Evolutionary conservation across 1,284 basidiomycete genomes (phyloP), one percentile per base, ranked within the genome.

Genomic region (Austropuccinia psidii): DNA sequence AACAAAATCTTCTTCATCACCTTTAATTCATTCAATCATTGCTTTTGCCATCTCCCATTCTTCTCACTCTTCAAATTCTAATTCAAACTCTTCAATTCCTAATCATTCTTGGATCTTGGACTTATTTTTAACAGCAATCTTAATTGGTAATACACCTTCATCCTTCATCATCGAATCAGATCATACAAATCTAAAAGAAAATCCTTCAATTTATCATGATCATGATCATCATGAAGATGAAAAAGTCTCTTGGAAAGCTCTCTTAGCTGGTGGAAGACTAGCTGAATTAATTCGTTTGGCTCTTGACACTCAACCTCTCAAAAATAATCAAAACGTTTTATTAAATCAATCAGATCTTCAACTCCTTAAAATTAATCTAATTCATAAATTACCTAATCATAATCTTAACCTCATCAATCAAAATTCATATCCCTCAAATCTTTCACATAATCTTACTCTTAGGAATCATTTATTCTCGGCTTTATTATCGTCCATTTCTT

Each of bases 191-290:
- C n/a, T 37, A 3, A 24, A 61, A 35, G 27, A 41, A 4, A 1
- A 7, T 29, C 33, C 37, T 49, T 37, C 35, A 35, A 50, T 21
- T 13, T 21, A 21, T 4, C 27, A 35, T 17, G 24, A 60, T 21
- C 31, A 72, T 45, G 57, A 69, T 2, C 29, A 54, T 3, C 31
- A 69, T 31, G 39, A 52, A 17, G 66, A 60, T 72, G 68, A 72
- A 45, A 72, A 72, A 35, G 27, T 72, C 17, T 50, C 43, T 19
- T 72, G 69, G 69, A 62, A 52, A 24, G 69, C 69, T 11, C 31
- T 72, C 9, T 35, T 72, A 4, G 69, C 41, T 0, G 69, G 69
- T 29, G 69, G 69, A 4, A 43, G 69, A 62, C 11, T 72, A 13
- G 58, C 58, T 0, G 69, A 72, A 27, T 41, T 72, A 6, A 62